Percentiles rank a stretch among this genome's conserved stretches.
These are phyloP conservation scores for Trichoderma koningii DNA, from an alignment of 2,329 filamentous ascomycete genomes.

Conservation along the genomic window DNA sequence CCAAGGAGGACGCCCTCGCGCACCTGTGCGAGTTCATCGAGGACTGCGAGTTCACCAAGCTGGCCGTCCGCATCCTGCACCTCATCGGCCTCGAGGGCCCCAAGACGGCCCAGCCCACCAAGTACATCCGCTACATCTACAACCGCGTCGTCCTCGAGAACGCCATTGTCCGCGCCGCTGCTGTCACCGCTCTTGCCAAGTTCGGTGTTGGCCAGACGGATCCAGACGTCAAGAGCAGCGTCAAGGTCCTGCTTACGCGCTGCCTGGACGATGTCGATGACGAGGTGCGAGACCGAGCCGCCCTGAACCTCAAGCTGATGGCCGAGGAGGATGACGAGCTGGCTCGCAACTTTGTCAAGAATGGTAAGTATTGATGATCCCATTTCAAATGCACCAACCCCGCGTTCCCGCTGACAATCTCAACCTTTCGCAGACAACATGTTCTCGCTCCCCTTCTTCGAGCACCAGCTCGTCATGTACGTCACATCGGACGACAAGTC, in stretches of 20 bases:
- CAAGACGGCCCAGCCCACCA: constrained; percentile 92
- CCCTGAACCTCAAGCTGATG: constrained; percentile 90
- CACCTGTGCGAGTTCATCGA: constrained; percentile 99
- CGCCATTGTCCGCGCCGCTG: constrained; percentile 89
- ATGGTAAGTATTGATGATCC: constrained; percentile 57
- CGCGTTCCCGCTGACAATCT: neutral
- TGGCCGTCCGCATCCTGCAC: constrained; percentile 92
- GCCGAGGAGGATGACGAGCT: constrained; percentile 86
- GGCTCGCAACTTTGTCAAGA: constrained; percentile 87
- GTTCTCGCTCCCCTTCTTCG: constrained; percentile 91
- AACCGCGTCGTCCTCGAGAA: constrained; percentile 98
- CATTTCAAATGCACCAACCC: neutral
- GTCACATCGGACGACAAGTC: constrained; percentile 89
- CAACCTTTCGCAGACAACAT: constrained; percentile 68
- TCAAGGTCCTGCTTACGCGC: constrained; percentile 85
- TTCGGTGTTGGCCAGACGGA: constrained; percentile 97
- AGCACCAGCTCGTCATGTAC: constrained; percentile 97
- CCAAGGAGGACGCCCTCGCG: constrained; percentile 77
- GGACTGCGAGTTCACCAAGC: constrained; percentile 98
- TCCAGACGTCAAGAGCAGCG: constrained; percentile 93
- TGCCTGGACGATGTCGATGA: constrained; percentile 97
- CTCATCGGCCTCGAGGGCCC: constrained; percentile 92
- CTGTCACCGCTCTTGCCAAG: constrained; percentile 93
- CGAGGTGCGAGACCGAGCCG: constrained; percentile 93
- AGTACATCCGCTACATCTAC: constrained; percentile 99